Evolutionary conservation across 2,329 filamentous ascomycete genomes (phyloP).

Genomic region (Beauveria caledonica): DNA sequence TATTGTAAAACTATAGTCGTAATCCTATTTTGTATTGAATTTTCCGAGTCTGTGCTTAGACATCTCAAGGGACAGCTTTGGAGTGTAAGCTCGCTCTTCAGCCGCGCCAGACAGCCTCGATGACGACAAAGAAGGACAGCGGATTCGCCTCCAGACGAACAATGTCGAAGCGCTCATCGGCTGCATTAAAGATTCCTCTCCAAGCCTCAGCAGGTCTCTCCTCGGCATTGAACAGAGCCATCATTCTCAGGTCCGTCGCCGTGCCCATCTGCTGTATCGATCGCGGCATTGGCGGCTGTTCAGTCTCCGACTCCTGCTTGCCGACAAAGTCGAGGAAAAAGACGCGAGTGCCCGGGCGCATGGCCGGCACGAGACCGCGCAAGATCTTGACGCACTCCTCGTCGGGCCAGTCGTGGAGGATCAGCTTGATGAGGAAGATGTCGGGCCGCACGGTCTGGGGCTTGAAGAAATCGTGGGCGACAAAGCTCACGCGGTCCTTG

Average conservation of each 20-base stretch:
- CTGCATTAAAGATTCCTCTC: constrained; percentile 34
- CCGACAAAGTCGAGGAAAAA: constrained; percentile 32
- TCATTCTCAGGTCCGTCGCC: constrained; percentile 40
- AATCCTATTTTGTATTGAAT: too few species aligned
- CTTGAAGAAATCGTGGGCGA: constrained; percentile 31
- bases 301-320: constrained; percentile 22
- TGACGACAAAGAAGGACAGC: constrained; percentile 27
- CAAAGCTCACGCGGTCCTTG: constrained; percentile 26
- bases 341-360: constrained; percentile 35
- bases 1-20: too few species aligned
- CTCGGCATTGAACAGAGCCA: constrained; percentile 40
- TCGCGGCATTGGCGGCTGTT: constrained; percentile 21
- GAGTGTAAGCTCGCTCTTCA: background rate
- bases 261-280: constrained; percentile 31
- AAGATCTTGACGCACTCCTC: constrained; percentile 32
- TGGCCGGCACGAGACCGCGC: constrained; percentile 32
- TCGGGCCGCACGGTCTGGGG: constrained; percentile 33
- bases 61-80: too few species aligned
- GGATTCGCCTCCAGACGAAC: constrained; percentile 27
- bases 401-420: constrained; percentile 50
- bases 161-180: constrained; percentile 38
- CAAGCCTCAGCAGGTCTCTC: constrained; percentile 39
- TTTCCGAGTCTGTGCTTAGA: too few species aligned
- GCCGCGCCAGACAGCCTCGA: constrained; percentile 30
- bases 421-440: constrained; percentile 44